Base-by-base conservation (phyloP, 805 yeast species). In the Kluyveromyces siamensis region DNA sequence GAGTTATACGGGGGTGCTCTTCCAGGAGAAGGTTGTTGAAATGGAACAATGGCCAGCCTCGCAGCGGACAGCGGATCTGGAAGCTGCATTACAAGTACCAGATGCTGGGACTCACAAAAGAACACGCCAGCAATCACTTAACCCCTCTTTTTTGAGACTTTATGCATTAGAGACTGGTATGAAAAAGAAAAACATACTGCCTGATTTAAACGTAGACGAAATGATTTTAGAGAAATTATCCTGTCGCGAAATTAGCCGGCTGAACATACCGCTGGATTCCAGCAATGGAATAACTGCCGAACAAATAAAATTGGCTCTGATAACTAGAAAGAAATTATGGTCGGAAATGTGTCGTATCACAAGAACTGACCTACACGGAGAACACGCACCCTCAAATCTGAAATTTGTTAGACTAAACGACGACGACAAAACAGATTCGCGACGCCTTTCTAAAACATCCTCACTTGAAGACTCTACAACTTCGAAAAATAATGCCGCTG, bases 131-230 rank as follows among this genome's bases (percentile, higher is more conserved):
- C 53, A 55, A 19, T 51, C 58, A 17, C 40, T 57, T 44, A 61
- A 60, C 33, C 59, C 64, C 1, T 60, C 62, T 44, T 63, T 65
- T 45, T 53, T 62, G 41, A 56, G 55, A 50, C 51, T 65, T 8
- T 58, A 60, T 47, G 63, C 69, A 1, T 47, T 63, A 13, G 67
- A 63, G 43, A 60, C 58, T 38, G 39, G 55, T 9, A 52, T 58
- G 37, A 60, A 56, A 37, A 37, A 37, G n/a, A 56, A 52, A 37
- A 56, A 55, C n/a, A 35, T 53, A 11, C 44, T 65, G 13, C 68
- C 69, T 2, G 61, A 63, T 36, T 52, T 65, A 14, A 55, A 57
- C 46, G 59, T 65, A 21, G 68, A 65, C 48, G 66, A 65, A 37
- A 48, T 49, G 11, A 51, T 64, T 13, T 52, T 63, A 17, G 50